Conservation (phyloP, 1,284 basidiomycete genomes). For the Austroboletus novae-zelandiae region DNA sequence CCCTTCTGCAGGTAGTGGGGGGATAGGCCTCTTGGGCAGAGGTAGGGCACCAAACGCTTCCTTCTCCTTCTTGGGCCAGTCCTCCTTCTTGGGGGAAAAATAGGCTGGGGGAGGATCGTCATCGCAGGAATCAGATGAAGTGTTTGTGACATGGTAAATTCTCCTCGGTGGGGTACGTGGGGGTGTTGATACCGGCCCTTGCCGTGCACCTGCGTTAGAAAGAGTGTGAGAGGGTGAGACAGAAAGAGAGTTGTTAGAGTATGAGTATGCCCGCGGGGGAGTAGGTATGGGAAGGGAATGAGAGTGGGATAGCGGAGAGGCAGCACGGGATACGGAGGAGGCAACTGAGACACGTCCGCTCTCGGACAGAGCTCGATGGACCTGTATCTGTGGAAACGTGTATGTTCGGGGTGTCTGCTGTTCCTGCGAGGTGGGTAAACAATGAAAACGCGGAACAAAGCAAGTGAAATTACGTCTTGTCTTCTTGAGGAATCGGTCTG, state of each 20-base stretch:
- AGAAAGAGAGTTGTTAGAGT: no score
- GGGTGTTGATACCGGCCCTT: conserved; percentile 14
- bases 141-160: conserved; percentile 40
- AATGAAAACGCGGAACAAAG: no score
- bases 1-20: conserved; percentile 10
- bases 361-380: conserved; percentile 23
- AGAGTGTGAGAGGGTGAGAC: background rate
- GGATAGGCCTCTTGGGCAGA: conserved; percentile 13
- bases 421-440: conserved; percentile 3
- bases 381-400: conserved; percentile 26
- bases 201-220: conserved; percentile 1
- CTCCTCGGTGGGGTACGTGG: conserved; percentile 36
- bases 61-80: conserved; percentile 22
- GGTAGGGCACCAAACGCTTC: conserved; percentile 6
- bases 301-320: conserved; percentile 28
- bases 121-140: conserved; percentile 29
- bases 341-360: background rate
- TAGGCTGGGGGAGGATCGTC: conserved; percentile 45
- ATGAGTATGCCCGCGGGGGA: conserved; percentile 17
- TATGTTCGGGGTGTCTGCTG: conserved; percentile 17
- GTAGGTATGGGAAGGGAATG: conserved; percentile 20
- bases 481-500: no score
- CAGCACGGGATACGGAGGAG: conserved; percentile 7
- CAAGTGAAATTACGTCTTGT: no score
- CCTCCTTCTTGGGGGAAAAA: conserved; percentile 20